Conservation (phyloP, 78 protist genomes). For the Dictyostelium purpureum region DNA sequence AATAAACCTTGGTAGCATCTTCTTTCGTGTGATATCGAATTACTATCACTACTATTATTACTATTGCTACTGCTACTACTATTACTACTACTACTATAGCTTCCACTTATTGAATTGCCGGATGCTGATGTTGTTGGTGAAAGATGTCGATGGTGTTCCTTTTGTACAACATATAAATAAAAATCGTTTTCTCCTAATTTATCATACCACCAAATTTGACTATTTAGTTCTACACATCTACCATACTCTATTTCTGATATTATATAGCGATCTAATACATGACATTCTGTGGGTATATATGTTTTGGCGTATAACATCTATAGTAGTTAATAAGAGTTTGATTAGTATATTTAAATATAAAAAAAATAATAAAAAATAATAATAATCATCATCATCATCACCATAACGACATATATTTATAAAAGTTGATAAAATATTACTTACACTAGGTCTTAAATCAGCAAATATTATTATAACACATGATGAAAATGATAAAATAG, state of each 20-base stretch:
- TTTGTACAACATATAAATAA: constrained; percentile 7
- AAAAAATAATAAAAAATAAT: no score
- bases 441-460: no score
- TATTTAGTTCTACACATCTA: not conserved
- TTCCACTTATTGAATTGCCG: not conserved
- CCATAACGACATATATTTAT: no score
- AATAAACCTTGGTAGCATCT: constrained; percentile 45
- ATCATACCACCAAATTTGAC: constrained; percentile 43
- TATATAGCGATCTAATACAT: constrained; percentile 10
- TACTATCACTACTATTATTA: not conserved
- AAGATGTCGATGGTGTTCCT: not conserved
- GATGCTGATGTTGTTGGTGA: not conserved
- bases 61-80: not conserved
- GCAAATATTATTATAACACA: no score
- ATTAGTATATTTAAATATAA: no score
- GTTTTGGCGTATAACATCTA: constrained; percentile 40
- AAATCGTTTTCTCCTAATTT: constrained; percentile 30
- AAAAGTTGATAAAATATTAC: no score
- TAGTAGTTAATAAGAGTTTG: no score
- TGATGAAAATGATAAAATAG: no score
- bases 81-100: not conserved
- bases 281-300: constrained; percentile 9
- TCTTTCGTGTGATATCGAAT: not conserved
- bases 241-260: not conserved
- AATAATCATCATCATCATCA: no score